Conservation (phyloP, 164 flowering plant species). For the Vitis labrusca region DNA sequence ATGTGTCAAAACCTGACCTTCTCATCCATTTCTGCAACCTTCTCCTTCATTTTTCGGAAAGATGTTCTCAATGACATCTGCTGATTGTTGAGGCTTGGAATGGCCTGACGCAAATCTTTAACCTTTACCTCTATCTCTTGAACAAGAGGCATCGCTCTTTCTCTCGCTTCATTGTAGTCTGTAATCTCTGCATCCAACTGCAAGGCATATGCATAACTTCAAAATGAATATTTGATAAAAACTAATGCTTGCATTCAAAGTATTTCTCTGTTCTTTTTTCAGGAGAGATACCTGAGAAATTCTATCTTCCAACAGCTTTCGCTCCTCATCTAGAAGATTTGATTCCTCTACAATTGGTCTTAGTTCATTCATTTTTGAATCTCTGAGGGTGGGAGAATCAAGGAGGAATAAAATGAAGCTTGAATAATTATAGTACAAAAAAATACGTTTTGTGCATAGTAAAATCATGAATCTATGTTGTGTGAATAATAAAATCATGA, state of each 20-base stretch:
- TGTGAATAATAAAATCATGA: no score
- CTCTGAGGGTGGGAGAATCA: conserved; percentile 31
- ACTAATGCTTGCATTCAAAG: neutral
- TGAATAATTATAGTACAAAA: neutral
- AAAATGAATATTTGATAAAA: neutral
- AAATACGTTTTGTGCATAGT: neutral
- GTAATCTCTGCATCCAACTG: conserved; percentile 72
- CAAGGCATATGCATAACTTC: conserved; percentile 11
- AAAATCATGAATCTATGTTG: no score
- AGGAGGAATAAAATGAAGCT: neutral
- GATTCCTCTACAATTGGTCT: conserved; percentile 48
- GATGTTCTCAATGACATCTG: conserved; percentile 64
- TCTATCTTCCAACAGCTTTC: conserved; percentile 45
- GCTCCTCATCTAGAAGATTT: conserved; percentile 40
- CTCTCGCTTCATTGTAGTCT: conserved; percentile 47
- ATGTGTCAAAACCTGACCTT: conserved; percentile 41
- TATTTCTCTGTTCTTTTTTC: neutral
- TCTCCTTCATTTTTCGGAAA: conserved; percentile 59
- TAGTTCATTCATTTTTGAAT: conserved; percentile 47
- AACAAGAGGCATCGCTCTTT: conserved; percentile 69
- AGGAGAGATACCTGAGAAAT: conserved; percentile 51
- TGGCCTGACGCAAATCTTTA: conserved; percentile 60
- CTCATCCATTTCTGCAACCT: conserved; percentile 58
- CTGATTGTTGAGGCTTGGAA: conserved; percentile 68
- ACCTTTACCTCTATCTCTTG: conserved; percentile 64